phyloP scores from a whole-genome alignment of 2,329 filamentous ascomycete species.

The Magnaporthiopsis incrustans region DNA sequence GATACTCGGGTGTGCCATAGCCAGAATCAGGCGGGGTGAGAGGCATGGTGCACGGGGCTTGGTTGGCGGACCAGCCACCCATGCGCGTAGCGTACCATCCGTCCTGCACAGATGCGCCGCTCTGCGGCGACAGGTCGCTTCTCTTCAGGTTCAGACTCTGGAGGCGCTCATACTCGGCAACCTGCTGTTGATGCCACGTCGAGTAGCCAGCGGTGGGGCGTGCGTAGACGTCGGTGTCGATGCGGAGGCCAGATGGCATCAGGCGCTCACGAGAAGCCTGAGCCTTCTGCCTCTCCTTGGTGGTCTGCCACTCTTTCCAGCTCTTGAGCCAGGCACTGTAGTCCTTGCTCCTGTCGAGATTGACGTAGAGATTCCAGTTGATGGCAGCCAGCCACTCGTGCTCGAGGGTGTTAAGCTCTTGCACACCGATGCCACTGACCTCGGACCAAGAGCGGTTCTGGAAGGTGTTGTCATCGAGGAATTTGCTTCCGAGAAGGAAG shows the following conservation, averaged over 20 bases:
- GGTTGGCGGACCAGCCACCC: conserved; percentile 30
- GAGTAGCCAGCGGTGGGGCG: conserved; percentile 30
- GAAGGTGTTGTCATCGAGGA: conserved; percentile 94
- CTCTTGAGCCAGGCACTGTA: conserved; percentile 55
- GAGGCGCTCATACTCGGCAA: conserved; percentile 44
- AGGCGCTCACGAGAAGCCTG: conserved; percentile 42
- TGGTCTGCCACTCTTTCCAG: conserved; percentile 49
- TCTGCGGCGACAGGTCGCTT: conserved; percentile 17
- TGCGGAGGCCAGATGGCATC: conserved; percentile 37
- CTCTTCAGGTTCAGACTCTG: conserved; percentile 36
- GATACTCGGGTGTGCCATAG: conserved; percentile 53
- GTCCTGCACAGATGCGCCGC: conserved; percentile 10
- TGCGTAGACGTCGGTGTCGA: conserved; percentile 32
- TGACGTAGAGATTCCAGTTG: conserved; percentile 78
- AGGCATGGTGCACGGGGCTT: conserved; percentile 20
- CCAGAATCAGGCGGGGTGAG: conserved; percentile 54
- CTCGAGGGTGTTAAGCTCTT: conserved; percentile 78
- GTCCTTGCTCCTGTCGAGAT: conserved; percentile 68
- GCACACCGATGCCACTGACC: conserved; percentile 80
- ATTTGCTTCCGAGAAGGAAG: conserved; percentile 85
- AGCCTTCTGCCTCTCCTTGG: conserved; percentile 40
- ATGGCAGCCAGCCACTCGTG: conserved; percentile 81
- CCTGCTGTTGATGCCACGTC: conserved; percentile 45
- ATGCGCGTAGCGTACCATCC: conserved; percentile 20
- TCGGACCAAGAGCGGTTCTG: conserved; percentile 96